Percentiles rank a stretch among this genome's conserved stretches.
phyloP scores from a whole-genome alignment of 805 yeast genomes.

The Cyberlindnera xylosilytica region DNA sequence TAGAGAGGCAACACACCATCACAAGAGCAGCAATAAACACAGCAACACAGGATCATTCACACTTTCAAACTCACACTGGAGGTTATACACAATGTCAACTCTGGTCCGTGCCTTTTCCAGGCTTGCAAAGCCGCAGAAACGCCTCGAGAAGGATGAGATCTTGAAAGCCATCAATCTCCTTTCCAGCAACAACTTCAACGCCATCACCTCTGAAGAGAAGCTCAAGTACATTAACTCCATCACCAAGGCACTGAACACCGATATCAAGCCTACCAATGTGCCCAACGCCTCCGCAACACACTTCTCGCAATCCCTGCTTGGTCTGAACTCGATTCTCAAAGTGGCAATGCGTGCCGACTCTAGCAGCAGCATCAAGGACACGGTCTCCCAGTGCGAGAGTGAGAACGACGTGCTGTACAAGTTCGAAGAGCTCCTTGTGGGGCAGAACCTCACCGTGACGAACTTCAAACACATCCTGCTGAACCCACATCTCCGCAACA shows the following conservation, averaged over 20 bases:
- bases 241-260: slow-evolving; percentile 16
- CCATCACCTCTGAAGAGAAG: slow-evolving; percentile 16
- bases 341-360: slow-evolving; percentile 2
- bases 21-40: background rate
- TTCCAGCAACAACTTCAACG: slow-evolving; percentile 4
- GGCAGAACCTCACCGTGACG: slow-evolving; percentile 5
- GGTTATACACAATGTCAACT: background rate
- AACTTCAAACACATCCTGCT: slow-evolving; percentile 15
- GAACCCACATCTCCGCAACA: slow-evolving; percentile 8
- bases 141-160: slow-evolving; percentile 15
- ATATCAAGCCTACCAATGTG: slow-evolving; percentile 9
- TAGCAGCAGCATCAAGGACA: slow-evolving; percentile 8
- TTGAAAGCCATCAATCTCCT: slow-evolving; percentile 11
- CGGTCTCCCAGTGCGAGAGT: slow-evolving; percentile 2
- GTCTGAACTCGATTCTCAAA: slow-evolving; percentile 14
- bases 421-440: slow-evolving; percentile 16
- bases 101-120: slow-evolving; percentile 7
- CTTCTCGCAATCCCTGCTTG: slow-evolving; percentile 20
- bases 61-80: background rate
- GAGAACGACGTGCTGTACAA: slow-evolving; percentile 9
- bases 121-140: slow-evolving; percentile 2
- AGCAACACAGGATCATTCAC: background rate
- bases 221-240: slow-evolving; percentile 15
- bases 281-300: slow-evolving; percentile 5
- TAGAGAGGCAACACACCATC: background rate